Base-by-base conservation (phyloP, 2,329 filamentous ascomycete genomes). In the Rutstroemia sp. region DNA sequence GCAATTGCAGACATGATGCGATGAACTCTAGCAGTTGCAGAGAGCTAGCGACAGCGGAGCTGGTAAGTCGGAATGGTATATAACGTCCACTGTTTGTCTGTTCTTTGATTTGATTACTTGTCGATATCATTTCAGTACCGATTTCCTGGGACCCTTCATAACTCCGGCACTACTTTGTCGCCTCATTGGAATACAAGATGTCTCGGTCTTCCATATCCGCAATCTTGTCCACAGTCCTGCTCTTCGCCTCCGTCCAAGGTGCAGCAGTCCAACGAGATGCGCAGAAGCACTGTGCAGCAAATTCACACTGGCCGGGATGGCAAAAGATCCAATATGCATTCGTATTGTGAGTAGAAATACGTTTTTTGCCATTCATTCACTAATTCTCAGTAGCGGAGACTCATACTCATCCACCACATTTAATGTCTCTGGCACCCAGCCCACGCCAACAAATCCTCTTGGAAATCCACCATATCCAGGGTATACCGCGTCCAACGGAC, bases 401-500 rank as follows among this genome's bases (percentile, higher is more conserved):
- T 74, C 72, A 5, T 74, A 74, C 58, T 70, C 72, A 7, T 60
- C 62, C 6, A 74, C 69, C 58, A 68, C 68, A 16, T 74, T 74
- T 66, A 69, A 72, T 50, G 54, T 65, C 12, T 69, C 62, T 34
- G 62, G 64, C 10, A 63, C 64, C 7, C 65, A 72, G 42, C 72
- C 72, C 8, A 65, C 69, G 4, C 59, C 66, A 0, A 64, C 64
- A 2, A 74, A 74, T 59, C 71, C 72, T 5, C 59, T 74, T 9
- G 72, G 72, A 14, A 74, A 74, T 58, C 72, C 72, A 18, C 49
- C 67, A 7, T 74, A 71, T 52, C 72, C 72, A 50, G 72, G 72
- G 10, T 25, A 45, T 14, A 73, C 73, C 25, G 65, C 72, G 8
- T 60, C 71, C 57, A 76, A 75, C 59, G 79, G 79, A 0, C 79